Conservation (phyloP, 805 yeast genomes). For the Saccharomycopsis amapae region DNA sequence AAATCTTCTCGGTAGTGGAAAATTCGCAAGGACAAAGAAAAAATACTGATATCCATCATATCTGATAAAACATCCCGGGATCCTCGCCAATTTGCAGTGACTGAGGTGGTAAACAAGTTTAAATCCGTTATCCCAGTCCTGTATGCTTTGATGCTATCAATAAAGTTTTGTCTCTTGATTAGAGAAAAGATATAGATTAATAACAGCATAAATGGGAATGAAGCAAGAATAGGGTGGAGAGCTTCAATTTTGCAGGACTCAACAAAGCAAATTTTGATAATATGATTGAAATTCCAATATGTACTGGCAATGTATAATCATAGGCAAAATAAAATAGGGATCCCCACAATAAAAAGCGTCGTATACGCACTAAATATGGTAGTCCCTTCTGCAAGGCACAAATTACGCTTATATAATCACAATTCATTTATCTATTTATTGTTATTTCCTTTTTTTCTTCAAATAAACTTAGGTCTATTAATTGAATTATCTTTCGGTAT, state of each 20-base stretch:
- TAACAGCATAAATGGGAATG: constrained; percentile 57
- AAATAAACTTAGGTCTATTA: too few species aligned
- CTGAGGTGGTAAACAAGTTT: constrained; percentile 33
- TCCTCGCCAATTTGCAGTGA: constrained; percentile 51
- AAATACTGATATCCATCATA: constrained; percentile 71
- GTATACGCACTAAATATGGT: constrained; percentile 41
- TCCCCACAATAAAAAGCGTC: constrained; percentile 43
- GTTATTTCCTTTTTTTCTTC: neutral
- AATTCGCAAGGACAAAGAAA: constrained; percentile 70
- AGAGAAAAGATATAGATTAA: constrained; percentile 54
- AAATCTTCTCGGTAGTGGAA: constrained; percentile 64
- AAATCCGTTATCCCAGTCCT: constrained; percentile 65
- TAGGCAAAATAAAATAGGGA: constrained; percentile 55
- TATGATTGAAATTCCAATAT: constrained; percentile 51
- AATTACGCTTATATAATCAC: too few species aligned
- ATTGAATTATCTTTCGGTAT: too few species aligned
- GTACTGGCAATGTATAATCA: constrained; percentile 54
- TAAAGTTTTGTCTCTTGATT: constrained; percentile 43
- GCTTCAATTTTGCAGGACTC: constrained; percentile 41
- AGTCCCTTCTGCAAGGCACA: too few species aligned
- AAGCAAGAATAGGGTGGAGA: constrained; percentile 66
- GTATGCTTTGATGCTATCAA: constrained; percentile 45
- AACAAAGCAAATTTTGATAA: constrained; percentile 45
- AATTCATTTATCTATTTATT: neutral
- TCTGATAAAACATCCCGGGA: constrained; percentile 71